These are phyloP conservation scores for Alopecurus myosuroides DNA, from an alignment of 176 grass and related monocot species.

Conservation along the genomic window DNA sequence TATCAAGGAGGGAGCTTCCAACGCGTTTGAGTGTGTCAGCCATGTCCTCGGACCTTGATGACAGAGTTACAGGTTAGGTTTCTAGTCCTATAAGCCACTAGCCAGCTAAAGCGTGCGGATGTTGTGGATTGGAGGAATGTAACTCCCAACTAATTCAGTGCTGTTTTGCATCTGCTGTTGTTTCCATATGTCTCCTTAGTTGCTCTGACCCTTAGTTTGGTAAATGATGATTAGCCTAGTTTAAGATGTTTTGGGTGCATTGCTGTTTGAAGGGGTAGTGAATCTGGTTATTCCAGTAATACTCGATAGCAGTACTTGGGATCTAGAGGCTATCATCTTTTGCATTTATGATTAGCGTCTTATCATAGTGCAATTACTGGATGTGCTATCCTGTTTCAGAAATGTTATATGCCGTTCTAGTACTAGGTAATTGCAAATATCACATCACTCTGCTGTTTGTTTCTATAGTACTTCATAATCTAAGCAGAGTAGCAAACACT, in stretches of 20 bases:
- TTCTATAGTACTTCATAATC: background rate
- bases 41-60: too few species aligned
- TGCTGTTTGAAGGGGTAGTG: too few species aligned
- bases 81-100: background rate
- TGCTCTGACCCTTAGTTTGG: too few species aligned
- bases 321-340: too few species aligned
- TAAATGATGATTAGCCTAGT: too few species aligned
- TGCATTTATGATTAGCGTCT: too few species aligned
- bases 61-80: conserved; percentile 53
- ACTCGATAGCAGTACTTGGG: too few species aligned
- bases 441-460: background rate
- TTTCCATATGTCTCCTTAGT: background rate
- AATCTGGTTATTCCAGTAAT: too few species aligned
- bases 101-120: background rate
- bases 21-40: conserved; percentile 69
- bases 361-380: too few species aligned
- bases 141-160: background rate
- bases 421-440: background rate
- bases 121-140: background rate
- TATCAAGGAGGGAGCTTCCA: conserved; percentile 67
- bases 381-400: background rate
- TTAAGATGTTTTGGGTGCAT: too few species aligned
- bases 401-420: background rate
- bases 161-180: background rate
- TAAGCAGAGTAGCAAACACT: too few species aligned